These are phyloP conservation scores for Ananas comosus DNA, from an alignment of 176 grass and related monocot species.

Conservation along the genomic window DNA sequence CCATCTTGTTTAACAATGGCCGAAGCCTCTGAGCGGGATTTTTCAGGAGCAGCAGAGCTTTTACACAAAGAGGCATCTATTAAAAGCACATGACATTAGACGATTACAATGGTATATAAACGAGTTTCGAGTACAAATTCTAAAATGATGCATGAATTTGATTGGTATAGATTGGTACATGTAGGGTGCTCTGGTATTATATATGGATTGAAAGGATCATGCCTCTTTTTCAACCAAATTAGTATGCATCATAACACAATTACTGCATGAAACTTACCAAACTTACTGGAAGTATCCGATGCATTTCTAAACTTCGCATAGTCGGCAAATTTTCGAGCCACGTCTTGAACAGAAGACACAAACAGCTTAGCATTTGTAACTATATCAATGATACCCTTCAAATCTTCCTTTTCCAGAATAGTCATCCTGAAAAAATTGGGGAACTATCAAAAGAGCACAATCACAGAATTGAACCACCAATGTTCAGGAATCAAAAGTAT, in stretches of 20 bases:
- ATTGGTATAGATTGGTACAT: no score
- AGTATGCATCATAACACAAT: no score
- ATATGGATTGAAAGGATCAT: no score
- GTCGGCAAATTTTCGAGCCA: constrained; percentile 53
- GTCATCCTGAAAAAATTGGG: constrained; percentile 45
- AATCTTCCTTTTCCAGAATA: constrained; percentile 85
- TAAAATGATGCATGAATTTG: neutral
- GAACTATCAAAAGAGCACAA: neutral
- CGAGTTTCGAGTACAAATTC: neutral
- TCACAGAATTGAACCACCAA: no score
- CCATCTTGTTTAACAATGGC: constrained; percentile 16
- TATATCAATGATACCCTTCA: constrained; percentile 76
- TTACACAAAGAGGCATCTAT: constrained; percentile 25
- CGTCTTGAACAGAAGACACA: constrained; percentile 81
- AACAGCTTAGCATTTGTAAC: constrained; percentile 84
- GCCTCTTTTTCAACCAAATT: no score
- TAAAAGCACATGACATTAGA: neutral
- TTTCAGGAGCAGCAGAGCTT: constrained; percentile 9
- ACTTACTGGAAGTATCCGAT: constrained; percentile 39
- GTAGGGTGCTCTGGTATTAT: no score
- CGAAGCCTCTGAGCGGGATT: neutral
- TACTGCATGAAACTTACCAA: neutral
- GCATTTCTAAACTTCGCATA: constrained; percentile 45
- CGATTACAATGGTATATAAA: neutral
- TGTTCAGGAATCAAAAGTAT: no score